Base-by-base conservation (phyloP, 2,329 filamentous ascomycete genomes). In the Penicillium expansum region DNA sequence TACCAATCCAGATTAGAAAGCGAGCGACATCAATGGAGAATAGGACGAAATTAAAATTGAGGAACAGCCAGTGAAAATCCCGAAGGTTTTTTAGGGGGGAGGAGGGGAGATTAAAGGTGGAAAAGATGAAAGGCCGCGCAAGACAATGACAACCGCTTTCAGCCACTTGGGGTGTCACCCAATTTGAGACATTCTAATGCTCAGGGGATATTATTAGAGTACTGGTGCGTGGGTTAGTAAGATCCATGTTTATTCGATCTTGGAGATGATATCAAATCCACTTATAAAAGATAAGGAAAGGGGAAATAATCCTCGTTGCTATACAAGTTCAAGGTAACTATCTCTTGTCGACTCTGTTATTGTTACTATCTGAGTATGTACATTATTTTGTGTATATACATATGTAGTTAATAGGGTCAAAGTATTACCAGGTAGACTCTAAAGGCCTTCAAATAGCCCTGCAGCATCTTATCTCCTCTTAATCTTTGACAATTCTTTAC, bases 61-160 rank as follows among this genome's bases (percentile, higher is more conserved):
- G 29, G 22, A 37, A 14, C 5, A 39, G 27, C 13, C 20, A 39
- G 14, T 16, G 20, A 18, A 55, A 45, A 52, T 37, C 10, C 20
- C 48, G 37, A 58, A 57, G 20, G 13, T 45, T n/a, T 24, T 49
- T 42, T 54, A 44, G 38, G 57, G 54, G 60, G 27, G 35, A 22
- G 30, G 35, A 37, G 27, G 33, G 52, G 55, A 55, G 52, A 47
- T 56, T 48, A 58, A 42, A 57, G 45, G 47, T 52, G 50, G 43
- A 54, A 56, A 30, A 42, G 48, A 54, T 38, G 7, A 51, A 38
- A 55, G 55, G 63, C 59, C 62, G 57, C 61, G 63, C 63, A 65
- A 65, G 48, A 58, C 56, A 56, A 57, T 63, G 57, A 63, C 52
- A 55, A 59, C 61, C 59, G 63, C 63, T 59, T 58, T 61, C 57